Evolutionary conservation across 768 basidiomycete genomes (phyloP).

Genomic region (Psilocybe cubensis): DNA sequence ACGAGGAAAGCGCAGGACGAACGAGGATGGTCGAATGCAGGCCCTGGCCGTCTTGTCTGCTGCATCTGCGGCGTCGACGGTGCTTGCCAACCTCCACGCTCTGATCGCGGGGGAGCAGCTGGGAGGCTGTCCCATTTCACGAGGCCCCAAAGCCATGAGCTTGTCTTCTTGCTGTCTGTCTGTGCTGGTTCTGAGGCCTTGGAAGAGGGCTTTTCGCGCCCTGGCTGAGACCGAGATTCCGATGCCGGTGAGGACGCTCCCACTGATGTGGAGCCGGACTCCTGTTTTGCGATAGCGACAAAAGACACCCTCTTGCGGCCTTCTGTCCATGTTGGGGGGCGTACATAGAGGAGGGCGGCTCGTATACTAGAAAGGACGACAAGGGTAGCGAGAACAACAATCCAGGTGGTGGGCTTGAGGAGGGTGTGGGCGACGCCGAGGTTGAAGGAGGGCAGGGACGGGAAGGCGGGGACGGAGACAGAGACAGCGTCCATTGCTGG

Average conservation of each 20-base stretch:
- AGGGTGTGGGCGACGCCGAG: conserved; percentile 18
- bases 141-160: conserved; percentile 31
- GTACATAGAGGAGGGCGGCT: conserved; percentile 23
- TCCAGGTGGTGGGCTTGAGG: conserved; percentile 22
- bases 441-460: conserved; percentile 6
- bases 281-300: conserved; percentile 10
- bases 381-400: conserved; percentile 25
- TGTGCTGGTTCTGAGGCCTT: not conserved
- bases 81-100: conserved; percentile 11
- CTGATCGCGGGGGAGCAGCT: conserved; percentile 19
- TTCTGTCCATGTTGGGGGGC: conserved; percentile 19
- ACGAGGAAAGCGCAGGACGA: conserved; percentile 21
- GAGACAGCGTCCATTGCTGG: conserved; percentile 18
- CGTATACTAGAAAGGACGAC: conserved; percentile 26
- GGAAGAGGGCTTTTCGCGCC: conserved; percentile 5
- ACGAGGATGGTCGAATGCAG: conserved; percentile 36
- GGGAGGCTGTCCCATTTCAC: conserved; percentile 34
- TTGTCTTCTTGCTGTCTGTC: conserved; percentile 9
- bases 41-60: conserved; percentile 27
- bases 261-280: conserved; percentile 10
- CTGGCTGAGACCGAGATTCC: conserved; percentile 5
- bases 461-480: conserved; percentile 7
- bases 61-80: conserved; percentile 22
- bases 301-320: conserved; percentile 15
- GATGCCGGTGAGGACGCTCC: conserved; percentile 7